A percentile compares a stretch with the other conserved stretches of the same genome.
Conservation (phyloP, 306 rosid genomes). For the Vigna hirtella region DNA sequence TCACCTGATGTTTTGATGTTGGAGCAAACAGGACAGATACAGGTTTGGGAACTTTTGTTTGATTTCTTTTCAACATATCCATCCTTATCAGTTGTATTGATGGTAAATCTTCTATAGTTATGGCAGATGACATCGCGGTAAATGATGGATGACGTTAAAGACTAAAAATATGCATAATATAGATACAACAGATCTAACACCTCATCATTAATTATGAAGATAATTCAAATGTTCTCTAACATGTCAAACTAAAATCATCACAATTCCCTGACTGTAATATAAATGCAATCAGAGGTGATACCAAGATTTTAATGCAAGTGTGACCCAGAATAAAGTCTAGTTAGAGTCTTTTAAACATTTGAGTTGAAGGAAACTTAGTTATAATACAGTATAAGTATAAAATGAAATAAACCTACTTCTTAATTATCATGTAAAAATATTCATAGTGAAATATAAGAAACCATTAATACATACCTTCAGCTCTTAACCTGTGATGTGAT, state of each 20-base stretch:
- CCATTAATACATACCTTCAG: neutral
- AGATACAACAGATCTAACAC: neutral
- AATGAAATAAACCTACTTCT: neutral
- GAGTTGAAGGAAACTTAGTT: neutral
- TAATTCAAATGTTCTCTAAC: conserved; percentile 9
- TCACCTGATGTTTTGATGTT: conserved; percentile 87
- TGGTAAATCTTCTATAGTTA: neutral
- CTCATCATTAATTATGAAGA: conserved; percentile 8
- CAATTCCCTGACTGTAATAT: conserved; percentile 3
- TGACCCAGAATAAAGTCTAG: neutral
- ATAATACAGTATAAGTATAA: neutral
- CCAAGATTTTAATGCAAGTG: neutral
- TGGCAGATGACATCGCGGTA: conserved; percentile 17
- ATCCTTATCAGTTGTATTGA: conserved; percentile 19
- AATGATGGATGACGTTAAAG: neutral
- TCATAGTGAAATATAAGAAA: neutral
- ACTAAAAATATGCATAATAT: neutral
- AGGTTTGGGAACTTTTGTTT: conserved; percentile 55
- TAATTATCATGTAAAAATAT: neutral
- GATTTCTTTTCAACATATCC: conserved; percentile 28
- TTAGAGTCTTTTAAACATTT: conserved; percentile 6
- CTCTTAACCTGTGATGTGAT: neutral
- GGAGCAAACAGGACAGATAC: conserved; percentile 80
- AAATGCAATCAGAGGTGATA: neutral
- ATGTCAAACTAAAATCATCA: neutral